Conservation (phyloP, 23 red algal species). For the Gracilaria gracilis region DNA sequence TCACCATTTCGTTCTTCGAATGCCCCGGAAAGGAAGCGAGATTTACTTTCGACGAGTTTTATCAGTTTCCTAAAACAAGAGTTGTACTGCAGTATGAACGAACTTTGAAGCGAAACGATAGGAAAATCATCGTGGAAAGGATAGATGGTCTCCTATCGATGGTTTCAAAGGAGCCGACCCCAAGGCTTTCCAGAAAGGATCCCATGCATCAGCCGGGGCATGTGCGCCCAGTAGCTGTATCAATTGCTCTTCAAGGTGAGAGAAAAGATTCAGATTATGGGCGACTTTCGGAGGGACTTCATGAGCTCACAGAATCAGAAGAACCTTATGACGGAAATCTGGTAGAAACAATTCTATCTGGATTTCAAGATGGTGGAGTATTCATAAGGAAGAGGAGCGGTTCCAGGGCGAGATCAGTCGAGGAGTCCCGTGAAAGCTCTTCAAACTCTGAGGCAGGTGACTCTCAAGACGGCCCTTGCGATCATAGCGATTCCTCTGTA, state of each 20-base stretch:
- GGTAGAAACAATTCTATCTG: conserved; percentile 5
- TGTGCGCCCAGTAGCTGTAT: background rate
- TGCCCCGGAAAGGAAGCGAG: background rate
- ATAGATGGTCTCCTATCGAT: background rate
- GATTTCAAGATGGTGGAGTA: background rate
- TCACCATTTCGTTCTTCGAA: background rate
- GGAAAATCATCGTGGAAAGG: conserved; percentile 18
- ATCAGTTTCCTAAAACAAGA: background rate
- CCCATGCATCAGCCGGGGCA: background rate
- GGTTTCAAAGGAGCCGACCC: background rate
- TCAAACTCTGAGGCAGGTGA: background rate
- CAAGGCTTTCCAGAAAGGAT: background rate
- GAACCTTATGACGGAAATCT: background rate
- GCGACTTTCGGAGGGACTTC: background rate
- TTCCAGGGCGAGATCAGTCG: background rate
- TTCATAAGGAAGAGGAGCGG: conserved; percentile 15
- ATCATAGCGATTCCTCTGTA: background rate
- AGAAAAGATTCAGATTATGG: background rate
- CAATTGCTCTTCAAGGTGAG: background rate
- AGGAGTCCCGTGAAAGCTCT: background rate
- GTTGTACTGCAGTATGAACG: background rate
- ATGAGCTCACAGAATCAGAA: background rate
- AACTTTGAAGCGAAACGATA: background rate
- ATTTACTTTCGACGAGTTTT: background rate
- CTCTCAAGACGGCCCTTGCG: too few species aligned